These are phyloP conservation scores for Tilletia indica DNA, from an alignment of 1,284 basidiomycete genomes.

Conservation along the genomic window DNA sequence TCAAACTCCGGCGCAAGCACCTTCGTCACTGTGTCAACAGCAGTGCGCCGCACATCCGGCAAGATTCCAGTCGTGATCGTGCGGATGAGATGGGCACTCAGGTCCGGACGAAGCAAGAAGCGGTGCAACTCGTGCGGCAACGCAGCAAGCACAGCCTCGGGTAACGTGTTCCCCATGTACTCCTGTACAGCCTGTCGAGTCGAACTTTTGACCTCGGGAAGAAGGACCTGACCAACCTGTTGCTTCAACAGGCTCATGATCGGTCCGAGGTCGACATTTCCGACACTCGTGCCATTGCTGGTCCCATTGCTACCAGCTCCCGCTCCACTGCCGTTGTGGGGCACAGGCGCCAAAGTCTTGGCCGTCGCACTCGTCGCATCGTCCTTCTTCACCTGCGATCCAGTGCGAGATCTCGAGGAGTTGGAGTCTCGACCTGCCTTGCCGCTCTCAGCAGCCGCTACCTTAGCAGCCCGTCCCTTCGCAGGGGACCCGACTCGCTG, in stretches of 20 bases:
- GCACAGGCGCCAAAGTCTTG: neutral
- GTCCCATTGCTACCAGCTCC: neutral
- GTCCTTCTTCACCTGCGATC: constrained; percentile 8
- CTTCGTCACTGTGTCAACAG: constrained; percentile 33
- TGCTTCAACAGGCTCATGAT: constrained; percentile 8
- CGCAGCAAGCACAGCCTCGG: constrained; percentile 2
- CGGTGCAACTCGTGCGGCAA: constrained; percentile 28
- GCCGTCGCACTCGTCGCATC: neutral
- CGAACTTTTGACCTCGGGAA: constrained; percentile 5
- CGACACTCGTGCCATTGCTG: neutral
- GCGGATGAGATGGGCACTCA: constrained; percentile 30
- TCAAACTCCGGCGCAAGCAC: constrained; percentile 40
- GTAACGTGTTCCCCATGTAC: constrained; percentile 3
- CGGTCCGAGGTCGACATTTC: constrained; percentile 1
- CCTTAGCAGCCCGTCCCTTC: neutral
- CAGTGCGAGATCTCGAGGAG: neutral
- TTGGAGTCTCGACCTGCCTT: neutral
- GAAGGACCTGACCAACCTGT: neutral
- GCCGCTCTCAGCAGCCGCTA: neutral
- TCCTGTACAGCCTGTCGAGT: neutral
- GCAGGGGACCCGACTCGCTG: neutral
- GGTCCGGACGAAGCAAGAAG: constrained; percentile 29
- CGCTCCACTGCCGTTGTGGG: neutral
- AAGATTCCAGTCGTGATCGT: constrained; percentile 34
- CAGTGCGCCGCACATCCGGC: constrained; percentile 36